Conservation (phyloP, 2,329 filamentous ascomycete species). For the Dactylella cylindrospora region DNA sequence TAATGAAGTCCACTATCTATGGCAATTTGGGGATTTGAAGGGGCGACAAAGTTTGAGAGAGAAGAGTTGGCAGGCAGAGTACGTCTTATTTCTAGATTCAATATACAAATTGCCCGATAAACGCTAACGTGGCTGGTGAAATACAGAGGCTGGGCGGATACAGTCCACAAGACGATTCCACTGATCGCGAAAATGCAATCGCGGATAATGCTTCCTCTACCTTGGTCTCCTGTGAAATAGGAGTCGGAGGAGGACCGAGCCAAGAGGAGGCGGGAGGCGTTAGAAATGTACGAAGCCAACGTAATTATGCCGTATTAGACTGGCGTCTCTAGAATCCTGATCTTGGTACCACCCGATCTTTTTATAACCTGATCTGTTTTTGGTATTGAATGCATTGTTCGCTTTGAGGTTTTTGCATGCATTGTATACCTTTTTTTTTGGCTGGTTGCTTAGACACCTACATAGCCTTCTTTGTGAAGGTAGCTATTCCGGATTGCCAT, state of each 20-base stretch:
- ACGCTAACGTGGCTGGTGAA: not conserved
- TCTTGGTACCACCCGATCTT: too few species aligned
- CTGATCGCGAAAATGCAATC: slow-evolving; percentile 97
- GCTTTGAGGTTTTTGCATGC: too few species aligned
- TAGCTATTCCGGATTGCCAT: too few species aligned
- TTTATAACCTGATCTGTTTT: too few species aligned
- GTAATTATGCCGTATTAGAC: too few species aligned
- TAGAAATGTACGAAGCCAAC: slow-evolving; percentile 13
- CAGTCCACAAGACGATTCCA: slow-evolving; percentile 96
- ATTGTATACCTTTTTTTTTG: too few species aligned
- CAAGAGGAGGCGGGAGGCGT: not conserved
- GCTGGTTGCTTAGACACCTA: too few species aligned
- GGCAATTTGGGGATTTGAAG: slow-evolving; percentile 97
- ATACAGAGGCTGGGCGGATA: slow-evolving; percentile 88
- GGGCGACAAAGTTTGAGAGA: slow-evolving; percentile 87
- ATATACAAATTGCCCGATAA: not conserved
- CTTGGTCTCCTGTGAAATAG: slow-evolving; percentile 89
- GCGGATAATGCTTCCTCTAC: slow-evolving; percentile 87
- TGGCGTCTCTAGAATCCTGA: too few species aligned
- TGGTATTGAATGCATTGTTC: too few species aligned
- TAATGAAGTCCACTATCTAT: slow-evolving; percentile 96
- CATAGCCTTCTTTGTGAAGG: too few species aligned
- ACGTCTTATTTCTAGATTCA: slow-evolving; percentile 2
- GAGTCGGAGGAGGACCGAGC: slow-evolving; percentile 1
- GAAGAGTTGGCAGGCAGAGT: slow-evolving; percentile 71